Base-by-base conservation (phyloP, 2,329 filamentous ascomycete species). In the Emmonsiellopsis sp. region DNA sequence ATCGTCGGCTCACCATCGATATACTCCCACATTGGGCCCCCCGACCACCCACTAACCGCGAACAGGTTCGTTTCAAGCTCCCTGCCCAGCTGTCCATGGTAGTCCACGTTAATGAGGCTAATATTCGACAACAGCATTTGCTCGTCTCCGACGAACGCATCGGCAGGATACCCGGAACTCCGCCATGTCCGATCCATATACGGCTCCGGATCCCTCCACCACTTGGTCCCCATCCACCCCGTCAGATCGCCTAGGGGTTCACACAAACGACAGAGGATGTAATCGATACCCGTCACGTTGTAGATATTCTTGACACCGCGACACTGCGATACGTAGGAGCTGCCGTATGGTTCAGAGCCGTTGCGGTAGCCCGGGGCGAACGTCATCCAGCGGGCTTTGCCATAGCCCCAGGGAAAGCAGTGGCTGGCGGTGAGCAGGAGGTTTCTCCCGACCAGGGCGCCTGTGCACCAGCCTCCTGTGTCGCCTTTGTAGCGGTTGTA, bases 161-260 rank as follows among this genome's bases (percentile, higher is more conserved):
- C 59, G 11, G 55, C 50, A 15, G 60, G 60, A 47, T 62, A 62
- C 9, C 60, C 60, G 13, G 59, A 61, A 51, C 59, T 62, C 34
- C 51, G 52, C 60, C 60, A 62, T 41, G 50, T 16, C 11, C 54
- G 42, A 37, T 47, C 41, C 47, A 55, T 51, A 46, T 62, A 62
- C 11, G 38, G 26, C 7, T 38, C 26, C 13, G 48, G 51, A 37
- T 59, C 53, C 7, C 49, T 49, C 59, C 58, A 60, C 60, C 60
- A 62, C 35, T 55, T 51, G 26, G 60, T 62, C 1, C 59, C 59
- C 59, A 62, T 61, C 60, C 60, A 62, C n/a, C 60, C 60, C n/a
- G 56, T 46, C 41, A 41, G 43, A 7, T 62, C 58, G 32, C 60
- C 60, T 9, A 62, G 55, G 4, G 60, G 57, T 20, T 62, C 53